Conservation (phyloP, 139 green algal species). For the Chlamydomonas schloesseri region DNA sequence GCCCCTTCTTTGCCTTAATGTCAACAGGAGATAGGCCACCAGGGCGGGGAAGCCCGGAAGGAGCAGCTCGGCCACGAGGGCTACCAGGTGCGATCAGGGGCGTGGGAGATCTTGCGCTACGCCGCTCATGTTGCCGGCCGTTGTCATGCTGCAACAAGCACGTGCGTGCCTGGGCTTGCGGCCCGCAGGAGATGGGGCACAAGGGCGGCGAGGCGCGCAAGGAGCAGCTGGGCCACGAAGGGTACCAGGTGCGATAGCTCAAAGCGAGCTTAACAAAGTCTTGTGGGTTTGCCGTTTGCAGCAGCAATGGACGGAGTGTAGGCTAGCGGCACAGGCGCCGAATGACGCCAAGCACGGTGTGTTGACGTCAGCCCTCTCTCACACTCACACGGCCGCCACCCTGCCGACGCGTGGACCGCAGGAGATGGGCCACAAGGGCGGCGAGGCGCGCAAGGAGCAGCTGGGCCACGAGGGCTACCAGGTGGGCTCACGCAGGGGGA, state of each 20-base stretch:
- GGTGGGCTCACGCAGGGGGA: neutral
- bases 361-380: no score
- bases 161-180: no score
- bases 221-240: slow-evolving; percentile 32
- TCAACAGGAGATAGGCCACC: slow-evolving; percentile 30
- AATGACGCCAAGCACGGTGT: no score
- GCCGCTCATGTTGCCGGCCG: no score
- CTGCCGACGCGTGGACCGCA: neutral
- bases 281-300: no score
- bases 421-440: slow-evolving; percentile 42
- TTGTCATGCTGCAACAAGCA: neutral
- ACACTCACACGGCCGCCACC: no score
- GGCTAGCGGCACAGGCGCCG: no score
- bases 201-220: slow-evolving; percentile 31
- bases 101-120: no score
- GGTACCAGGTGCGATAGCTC: slow-evolving; percentile 13
- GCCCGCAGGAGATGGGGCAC: slow-evolving; percentile 27
- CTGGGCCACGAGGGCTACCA: slow-evolving; percentile 7
- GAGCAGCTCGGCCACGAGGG: slow-evolving; percentile 32
- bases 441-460: slow-evolving; percentile 30
- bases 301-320: no score
- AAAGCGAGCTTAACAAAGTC: no score
- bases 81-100: slow-evolving; percentile 17
- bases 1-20: neutral
- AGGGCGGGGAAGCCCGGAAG: slow-evolving; percentile 29